Conservation (phyloP, 768 basidiomycete genomes). For the Royoungia palumana region DNA sequence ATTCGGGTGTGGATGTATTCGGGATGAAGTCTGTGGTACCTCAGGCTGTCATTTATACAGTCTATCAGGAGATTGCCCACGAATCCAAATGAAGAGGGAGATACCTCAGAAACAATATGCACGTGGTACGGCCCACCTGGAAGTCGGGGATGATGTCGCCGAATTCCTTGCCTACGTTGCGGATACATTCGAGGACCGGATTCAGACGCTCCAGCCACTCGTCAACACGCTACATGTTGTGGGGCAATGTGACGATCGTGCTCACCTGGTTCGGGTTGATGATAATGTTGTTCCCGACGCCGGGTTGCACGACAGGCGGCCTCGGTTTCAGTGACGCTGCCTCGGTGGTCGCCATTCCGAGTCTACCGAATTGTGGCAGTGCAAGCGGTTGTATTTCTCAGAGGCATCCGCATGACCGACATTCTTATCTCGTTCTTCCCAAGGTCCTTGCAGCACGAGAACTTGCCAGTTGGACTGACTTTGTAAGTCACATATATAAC, state of each 20-base stretch:
- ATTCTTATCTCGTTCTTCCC: not conserved
- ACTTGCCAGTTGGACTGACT: too few species aligned
- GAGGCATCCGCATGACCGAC: not conserved
- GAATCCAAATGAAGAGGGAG: not conserved
- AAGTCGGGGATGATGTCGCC: constrained; percentile 93
- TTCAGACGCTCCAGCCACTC: constrained; percentile 64
- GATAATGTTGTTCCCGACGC: constrained; percentile 59
- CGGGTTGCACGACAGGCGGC: constrained; percentile 64
- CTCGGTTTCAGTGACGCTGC: constrained; percentile 16
- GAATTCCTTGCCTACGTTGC: constrained; percentile 90
- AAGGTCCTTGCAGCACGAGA: not conserved
- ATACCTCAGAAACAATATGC: constrained; percentile 88
- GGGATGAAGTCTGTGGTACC: constrained; percentile 94
- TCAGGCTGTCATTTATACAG: constrained; percentile 50
- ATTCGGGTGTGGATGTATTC: constrained; percentile 95
- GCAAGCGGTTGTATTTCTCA: not conserved
- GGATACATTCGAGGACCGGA: constrained; percentile 80
- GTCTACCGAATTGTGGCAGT: constrained; percentile 11
- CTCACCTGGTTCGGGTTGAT: constrained; percentile 59
- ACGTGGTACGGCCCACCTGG: constrained; percentile 92
- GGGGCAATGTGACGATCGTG: not conserved
- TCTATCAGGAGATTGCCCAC: not conserved
- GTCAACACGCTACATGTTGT: not conserved
- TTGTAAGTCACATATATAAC: not conserved
- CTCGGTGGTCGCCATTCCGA: constrained; percentile 5